A percentile compares a stretch with the other conserved stretches of the same genome.
Evolutionary conservation across 1,284 basidiomycete genomes (phyloP).

Genomic region (Tilletia caries): DNA sequence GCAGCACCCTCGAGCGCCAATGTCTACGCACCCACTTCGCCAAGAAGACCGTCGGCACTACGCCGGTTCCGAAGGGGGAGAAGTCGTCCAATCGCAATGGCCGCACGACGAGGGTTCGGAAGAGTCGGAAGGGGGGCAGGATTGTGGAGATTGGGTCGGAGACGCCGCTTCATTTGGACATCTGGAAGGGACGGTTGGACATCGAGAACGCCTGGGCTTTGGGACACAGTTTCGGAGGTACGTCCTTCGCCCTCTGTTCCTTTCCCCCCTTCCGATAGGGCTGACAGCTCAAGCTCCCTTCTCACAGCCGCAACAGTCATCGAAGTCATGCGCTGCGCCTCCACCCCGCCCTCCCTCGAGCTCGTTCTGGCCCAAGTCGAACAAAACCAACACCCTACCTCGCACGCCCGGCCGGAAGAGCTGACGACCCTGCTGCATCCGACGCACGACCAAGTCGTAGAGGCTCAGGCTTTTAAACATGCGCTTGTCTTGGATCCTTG

Average conservation of each 20-base stretch:
- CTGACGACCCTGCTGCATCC: not conserved
- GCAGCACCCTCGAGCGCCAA: not conserved
- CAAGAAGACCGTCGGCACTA: constrained; percentile 7
- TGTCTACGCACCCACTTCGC: not conserved
- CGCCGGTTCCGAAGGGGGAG: constrained; percentile 22
- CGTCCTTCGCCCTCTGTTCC: constrained; percentile 1
- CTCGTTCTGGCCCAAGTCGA: not conserved
- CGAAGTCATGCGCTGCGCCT: constrained; percentile 20
- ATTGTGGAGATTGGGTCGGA: constrained; percentile 5
- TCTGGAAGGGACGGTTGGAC: constrained; percentile 29
- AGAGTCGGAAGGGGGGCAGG: not conserved
- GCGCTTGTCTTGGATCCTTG: constrained; percentile 38
- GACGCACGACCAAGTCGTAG: not conserved
- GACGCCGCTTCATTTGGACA: constrained; percentile 19
- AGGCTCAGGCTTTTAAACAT: constrained; percentile 27
- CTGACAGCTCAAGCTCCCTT: too few relatives aligned
- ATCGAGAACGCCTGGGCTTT: constrained; percentile 28
- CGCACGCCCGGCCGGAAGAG: not conserved
- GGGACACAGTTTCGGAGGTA: constrained; percentile 42
- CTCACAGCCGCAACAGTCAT: constrained; percentile 24
- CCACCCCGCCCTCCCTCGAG: constrained; percentile 1
- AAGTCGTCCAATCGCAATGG: not conserved
- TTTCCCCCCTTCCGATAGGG: too few relatives aligned
- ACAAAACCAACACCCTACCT: too few relatives aligned
- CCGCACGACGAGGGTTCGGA: not conserved